phyloP scores from a whole-genome alignment of 2,329 filamentous ascomycete genomes.

The Aspergillus brasiliensis region DNA sequence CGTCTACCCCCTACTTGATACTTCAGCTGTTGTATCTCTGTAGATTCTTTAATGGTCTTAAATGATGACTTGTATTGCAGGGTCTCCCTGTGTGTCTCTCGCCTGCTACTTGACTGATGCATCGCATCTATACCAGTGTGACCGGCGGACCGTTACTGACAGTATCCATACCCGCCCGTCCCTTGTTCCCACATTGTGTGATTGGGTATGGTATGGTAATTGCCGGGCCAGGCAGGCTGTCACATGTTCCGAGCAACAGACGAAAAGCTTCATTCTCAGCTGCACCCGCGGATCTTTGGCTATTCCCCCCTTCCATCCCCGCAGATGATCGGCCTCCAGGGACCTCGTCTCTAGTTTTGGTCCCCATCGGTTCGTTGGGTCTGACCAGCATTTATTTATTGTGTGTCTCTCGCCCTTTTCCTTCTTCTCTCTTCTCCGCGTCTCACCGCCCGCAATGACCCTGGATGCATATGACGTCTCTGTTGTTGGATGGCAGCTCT shows the following conservation, averaged over 20 bases:
- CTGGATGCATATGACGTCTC: constrained; percentile 36
- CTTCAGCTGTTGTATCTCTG: too few species aligned
- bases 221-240: constrained; percentile 2
- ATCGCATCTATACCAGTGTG: too few species aligned
- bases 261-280: constrained; percentile 8
- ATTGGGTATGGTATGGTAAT: background rate
- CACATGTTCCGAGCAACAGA: constrained; percentile 25
- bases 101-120: too few species aligned
- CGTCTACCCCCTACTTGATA: too few species aligned
- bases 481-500: constrained; percentile 56
- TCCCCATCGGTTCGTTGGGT: constrained; percentile 5
- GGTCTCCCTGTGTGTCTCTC: too few species aligned
- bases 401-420: constrained; percentile 4
- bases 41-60: too few species aligned
- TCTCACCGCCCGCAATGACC: constrained; percentile 34
- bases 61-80: too few species aligned
- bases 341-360: constrained; percentile 9
- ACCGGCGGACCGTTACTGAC: background rate
- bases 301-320: constrained; percentile 2
- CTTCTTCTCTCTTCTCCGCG: constrained; percentile 8
- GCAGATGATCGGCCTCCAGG: background rate
- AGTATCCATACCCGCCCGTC: background rate
- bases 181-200: background rate
- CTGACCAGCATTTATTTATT: background rate
- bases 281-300: constrained; percentile 7